phyloP scores from a whole-genome alignment of 306 rosid species.

The barrel medic (Medicago truncatula) region DNA sequence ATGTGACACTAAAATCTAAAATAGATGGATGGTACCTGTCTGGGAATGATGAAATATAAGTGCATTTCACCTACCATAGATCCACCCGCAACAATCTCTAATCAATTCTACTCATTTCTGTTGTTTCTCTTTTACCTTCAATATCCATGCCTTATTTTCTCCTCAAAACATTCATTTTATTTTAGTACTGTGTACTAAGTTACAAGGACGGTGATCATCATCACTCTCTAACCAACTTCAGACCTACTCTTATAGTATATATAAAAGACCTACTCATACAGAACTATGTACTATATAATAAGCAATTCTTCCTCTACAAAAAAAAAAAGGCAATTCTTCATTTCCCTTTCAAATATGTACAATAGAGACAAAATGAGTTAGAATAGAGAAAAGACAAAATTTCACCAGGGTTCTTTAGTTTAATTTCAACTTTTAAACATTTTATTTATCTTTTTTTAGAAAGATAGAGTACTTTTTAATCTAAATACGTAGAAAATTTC shows the following conservation, averaged over 20 bases:
- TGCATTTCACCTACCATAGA: neutral
- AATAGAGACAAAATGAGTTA: no score
- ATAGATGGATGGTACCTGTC: neutral
- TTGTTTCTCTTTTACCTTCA: neutral
- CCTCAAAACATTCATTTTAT: neutral
- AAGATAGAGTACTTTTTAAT: no score
- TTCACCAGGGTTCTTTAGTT: no score
- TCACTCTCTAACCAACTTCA: neutral
- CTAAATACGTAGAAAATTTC: no score
- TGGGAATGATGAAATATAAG: neutral
- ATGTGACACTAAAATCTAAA: no score
- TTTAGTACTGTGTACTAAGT: neutral
- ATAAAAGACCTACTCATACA: neutral
- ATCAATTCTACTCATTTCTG: neutral
- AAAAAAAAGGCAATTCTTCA: no score
- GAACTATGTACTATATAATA: no score
- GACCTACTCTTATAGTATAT: neutral
- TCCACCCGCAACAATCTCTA: neutral
- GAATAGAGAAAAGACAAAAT: no score
- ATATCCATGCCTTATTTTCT: neutral
- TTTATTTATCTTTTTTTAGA: no score
- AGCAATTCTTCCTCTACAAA: no score
- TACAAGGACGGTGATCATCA: neutral
- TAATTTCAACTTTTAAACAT: no score
- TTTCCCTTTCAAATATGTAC: no score